Conservation (phyloP, 345 rosid species). For the Citrus sp. region DNA sequence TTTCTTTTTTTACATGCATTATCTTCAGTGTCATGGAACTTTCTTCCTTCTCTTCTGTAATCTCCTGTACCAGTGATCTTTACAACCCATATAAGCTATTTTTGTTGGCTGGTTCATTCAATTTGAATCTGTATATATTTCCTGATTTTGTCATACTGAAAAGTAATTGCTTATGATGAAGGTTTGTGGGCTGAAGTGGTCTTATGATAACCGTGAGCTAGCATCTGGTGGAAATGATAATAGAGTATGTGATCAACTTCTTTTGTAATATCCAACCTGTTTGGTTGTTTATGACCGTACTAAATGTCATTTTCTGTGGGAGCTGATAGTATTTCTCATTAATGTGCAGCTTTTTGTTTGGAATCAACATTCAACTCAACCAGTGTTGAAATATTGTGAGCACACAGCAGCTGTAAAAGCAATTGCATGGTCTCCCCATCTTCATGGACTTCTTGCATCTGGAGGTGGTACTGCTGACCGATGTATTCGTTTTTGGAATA, state of each 20-base stretch:
- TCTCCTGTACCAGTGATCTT: background rate
- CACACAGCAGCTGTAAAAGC: constrained; percentile 99
- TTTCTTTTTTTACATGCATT: background rate
- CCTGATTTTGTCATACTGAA: constrained; percentile 11
- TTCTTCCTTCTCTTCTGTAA: background rate
- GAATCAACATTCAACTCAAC: constrained; percentile 96
- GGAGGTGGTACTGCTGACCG: constrained; percentile 99
- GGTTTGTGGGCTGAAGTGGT: constrained; percentile 99
- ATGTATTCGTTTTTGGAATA: constrained; percentile 98
- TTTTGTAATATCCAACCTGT: background rate
- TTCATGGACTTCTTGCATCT: constrained; percentile 95
- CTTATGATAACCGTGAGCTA: constrained; percentile 91
- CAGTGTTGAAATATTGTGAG: constrained; percentile 81
- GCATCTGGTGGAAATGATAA: constrained; percentile 99
- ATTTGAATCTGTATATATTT: background rate
- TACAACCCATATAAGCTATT: background rate
- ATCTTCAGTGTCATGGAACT: constrained; percentile 3
- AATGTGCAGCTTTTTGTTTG: constrained; percentile 85
- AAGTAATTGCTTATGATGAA: constrained; percentile 21
- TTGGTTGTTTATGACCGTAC: background rate
- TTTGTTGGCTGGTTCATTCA: background rate
- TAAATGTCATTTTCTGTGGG: background rate
- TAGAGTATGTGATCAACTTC: constrained; percentile 42
- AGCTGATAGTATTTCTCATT: constrained; percentile 18
- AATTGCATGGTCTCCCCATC: constrained; percentile 99